These are phyloP conservation scores for Mortierella hygrophila DNA, from an alignment of 192 early-diverging fungal species.

Conservation along the genomic window DNA sequence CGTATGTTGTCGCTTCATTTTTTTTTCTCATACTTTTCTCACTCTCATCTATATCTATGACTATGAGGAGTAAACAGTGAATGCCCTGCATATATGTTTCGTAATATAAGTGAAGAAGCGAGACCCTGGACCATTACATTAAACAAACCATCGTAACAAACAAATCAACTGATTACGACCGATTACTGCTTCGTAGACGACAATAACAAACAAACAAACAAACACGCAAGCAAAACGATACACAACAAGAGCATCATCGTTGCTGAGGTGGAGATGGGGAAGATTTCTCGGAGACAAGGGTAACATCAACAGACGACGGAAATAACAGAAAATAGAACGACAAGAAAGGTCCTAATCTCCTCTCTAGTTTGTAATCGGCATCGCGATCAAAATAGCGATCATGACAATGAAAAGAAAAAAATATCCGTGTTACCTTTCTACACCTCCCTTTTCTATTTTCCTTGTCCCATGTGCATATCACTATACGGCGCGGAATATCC, in stretches of 20 bases:
- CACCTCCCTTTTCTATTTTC: background rate
- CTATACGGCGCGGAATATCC: too few relatives aligned
- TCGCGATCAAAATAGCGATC: background rate
- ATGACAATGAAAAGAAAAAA: background rate
- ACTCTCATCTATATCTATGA: too few relatives aligned
- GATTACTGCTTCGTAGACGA: background rate
- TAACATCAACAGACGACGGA: background rate
- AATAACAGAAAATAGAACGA: background rate
- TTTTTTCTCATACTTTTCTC: too few relatives aligned
- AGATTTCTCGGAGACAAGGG: background rate
- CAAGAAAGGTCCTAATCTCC: background rate
- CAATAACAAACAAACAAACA: background rate
- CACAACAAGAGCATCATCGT: background rate
- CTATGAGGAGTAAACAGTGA: too few relatives aligned
- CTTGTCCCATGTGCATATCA: background rate
- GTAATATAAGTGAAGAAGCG: background rate
- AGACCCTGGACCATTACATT: background rate
- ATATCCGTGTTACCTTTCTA: background rate
- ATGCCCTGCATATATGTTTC: too few relatives aligned
- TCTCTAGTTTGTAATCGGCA: background rate
- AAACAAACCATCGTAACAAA: background rate
- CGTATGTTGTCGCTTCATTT: background rate
- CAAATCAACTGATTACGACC: background rate
- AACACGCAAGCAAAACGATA: too few relatives aligned
- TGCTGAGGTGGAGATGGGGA: background rate